Percentiles rank a stretch among this genome's conserved stretches.
phyloP scores from a whole-genome alignment of 164 flowering plant genomes.

The Nymphaea thermarum region DNA sequence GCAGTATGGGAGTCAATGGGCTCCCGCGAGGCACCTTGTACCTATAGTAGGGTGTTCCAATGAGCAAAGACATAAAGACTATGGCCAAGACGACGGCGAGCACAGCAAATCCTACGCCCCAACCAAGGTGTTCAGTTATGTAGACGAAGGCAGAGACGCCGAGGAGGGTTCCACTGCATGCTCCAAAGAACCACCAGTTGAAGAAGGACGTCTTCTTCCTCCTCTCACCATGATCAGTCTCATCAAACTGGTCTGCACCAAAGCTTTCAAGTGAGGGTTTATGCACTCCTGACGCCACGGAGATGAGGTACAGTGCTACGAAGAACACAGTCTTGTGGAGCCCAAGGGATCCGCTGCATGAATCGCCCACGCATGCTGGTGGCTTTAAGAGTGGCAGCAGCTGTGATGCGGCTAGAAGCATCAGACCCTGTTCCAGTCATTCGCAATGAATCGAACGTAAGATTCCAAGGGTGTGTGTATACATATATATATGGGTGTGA shows the following conservation, averaged over 20 bases:
- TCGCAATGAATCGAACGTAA: no score
- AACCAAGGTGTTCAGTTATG: conserved; percentile 58
- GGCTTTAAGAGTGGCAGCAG: conserved; percentile 45
- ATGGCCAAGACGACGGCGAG: conserved; percentile 52
- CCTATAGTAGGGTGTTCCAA: conserved; percentile 61
- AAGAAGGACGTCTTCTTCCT: conserved; percentile 81
- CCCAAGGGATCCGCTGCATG: conserved; percentile 23
- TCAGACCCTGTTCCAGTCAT: conserved; percentile 44
- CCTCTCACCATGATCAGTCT: conserved; percentile 52
- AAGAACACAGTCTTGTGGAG: conserved; percentile 59
- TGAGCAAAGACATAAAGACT: conserved; percentile 32
- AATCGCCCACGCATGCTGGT: conserved; percentile 13
- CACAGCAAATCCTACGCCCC: conserved; percentile 59
- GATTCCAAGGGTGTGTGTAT: no score
- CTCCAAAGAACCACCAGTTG: conserved; percentile 88
- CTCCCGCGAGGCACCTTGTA: conserved; percentile 55
- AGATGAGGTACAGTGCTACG: conserved; percentile 62
- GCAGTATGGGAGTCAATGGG: conserved; percentile 77
- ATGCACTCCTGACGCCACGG: conserved; percentile 84
- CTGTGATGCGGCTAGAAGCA: conserved; percentile 51
- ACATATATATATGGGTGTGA: not conserved
- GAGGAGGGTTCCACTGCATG: conserved; percentile 56
- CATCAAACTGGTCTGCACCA: conserved; percentile 96
- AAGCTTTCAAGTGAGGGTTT: conserved; percentile 90
- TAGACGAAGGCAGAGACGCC: conserved; percentile 75